Conservation (phyloP, 1,284 basidiomycete genomes). For the Taiwanofungus camphoratus region DNA sequence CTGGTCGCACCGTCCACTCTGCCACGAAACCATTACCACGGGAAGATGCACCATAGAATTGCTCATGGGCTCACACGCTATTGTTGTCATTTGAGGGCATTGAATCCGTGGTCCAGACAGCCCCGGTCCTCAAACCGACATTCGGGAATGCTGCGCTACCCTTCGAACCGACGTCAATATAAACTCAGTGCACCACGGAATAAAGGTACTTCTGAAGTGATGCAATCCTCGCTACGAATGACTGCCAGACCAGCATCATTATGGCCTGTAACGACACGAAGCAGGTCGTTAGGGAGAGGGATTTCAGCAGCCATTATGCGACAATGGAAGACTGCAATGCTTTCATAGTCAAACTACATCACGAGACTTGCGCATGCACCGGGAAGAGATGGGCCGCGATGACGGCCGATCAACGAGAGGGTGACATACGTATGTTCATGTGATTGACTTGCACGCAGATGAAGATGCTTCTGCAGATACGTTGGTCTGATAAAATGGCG, state of each 20-base stretch:
- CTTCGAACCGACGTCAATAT: neutral
- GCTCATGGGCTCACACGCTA: slow-evolving; percentile 22
- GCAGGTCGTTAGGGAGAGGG: slow-evolving; percentile 27
- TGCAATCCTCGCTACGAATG: slow-evolving; percentile 18
- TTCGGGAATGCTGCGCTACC: slow-evolving; percentile 12
- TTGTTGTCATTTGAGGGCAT: slow-evolving; percentile 54
- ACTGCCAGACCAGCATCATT: slow-evolving; percentile 16
- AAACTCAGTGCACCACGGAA: neutral
- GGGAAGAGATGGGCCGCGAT: neutral
- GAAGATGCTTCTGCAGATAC: no score
- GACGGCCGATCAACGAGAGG: no score
- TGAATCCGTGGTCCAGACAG: slow-evolving; percentile 46
- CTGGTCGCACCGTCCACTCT: slow-evolving; percentile 50
- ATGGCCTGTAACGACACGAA: slow-evolving; percentile 49
- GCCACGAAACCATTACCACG: neutral
- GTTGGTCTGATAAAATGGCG: no score
- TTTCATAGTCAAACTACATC: neutral
- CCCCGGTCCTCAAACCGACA: slow-evolving; percentile 24
- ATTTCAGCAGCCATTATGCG: slow-evolving; percentile 37
- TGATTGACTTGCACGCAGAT: neutral
- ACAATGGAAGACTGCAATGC: no score
- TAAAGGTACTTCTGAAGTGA: slow-evolving; percentile 1
- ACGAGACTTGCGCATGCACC: neutral
- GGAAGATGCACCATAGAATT: neutral
- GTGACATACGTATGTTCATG: neutral